A percentile compares a stretch with the other conserved stretches of the same genome.
Evolutionary conservation across 805 yeast species (phyloP).

Genomic region (Starmerella etchellsii): DNA sequence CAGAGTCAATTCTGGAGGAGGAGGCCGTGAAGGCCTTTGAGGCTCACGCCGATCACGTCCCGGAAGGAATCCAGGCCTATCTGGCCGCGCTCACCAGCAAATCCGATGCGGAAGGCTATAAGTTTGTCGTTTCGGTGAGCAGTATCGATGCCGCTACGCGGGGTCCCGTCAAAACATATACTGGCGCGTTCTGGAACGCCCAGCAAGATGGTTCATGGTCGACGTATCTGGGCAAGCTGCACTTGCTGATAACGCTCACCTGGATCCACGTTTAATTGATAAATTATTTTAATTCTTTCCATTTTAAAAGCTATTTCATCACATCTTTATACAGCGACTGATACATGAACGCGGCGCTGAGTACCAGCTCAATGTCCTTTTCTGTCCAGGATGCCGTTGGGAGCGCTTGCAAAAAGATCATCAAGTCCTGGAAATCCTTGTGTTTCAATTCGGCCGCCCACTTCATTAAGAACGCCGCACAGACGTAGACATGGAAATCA

Average conservation of each 20-base stretch:
- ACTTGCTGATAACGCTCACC: constrained; percentile 14
- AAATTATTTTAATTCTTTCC: background rate
- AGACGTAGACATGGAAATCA: constrained; percentile 89
- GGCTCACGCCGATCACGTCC: background rate
- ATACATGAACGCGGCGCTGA: constrained; percentile 96
- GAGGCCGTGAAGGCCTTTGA: constrained; percentile 9
- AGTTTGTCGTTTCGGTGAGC: constrained; percentile 17
- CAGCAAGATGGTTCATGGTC: constrained; percentile 22
- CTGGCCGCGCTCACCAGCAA: constrained; percentile 7
- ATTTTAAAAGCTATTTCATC: constrained; percentile 42
- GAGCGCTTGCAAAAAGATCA: constrained; percentile 79
- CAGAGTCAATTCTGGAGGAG: constrained; percentile 9
- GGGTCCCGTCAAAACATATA: constrained; percentile 15
- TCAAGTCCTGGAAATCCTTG: constrained; percentile 90
- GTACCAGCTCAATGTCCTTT: constrained; percentile 76
- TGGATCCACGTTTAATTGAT: constrained; percentile 16
- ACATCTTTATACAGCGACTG: constrained; percentile 88
- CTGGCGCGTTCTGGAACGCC: constrained; percentile 23
- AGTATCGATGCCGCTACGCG: constrained; percentile 7
- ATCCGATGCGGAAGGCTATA: constrained; percentile 18
- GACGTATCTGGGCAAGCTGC: constrained; percentile 2
- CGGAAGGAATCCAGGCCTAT: constrained; percentile 8
- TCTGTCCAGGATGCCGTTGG: constrained; percentile 81
- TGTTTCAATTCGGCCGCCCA: constrained; percentile 66
- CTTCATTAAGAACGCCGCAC: constrained; percentile 88